Conservation (phyloP, 305 asterid genomes). For the Plantago coronopus region DNA sequence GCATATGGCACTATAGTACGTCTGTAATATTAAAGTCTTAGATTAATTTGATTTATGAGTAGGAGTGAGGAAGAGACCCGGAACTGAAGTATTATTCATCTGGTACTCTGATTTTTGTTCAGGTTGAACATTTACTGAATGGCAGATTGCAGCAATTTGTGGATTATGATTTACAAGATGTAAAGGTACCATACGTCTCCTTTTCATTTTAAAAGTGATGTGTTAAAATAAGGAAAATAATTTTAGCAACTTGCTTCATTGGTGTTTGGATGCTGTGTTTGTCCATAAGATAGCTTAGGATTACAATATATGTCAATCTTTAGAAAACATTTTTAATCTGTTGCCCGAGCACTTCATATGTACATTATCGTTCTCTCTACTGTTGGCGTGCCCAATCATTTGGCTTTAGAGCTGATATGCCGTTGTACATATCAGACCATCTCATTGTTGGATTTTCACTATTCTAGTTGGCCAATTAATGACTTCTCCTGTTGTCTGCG, state of each 20-base stretch:
- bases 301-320: neutral
- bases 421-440: neutral
- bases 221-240: neutral
- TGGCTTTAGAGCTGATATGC: neutral
- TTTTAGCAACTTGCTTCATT: neutral
- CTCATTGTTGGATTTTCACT: neutral
- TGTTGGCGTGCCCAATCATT: neutral
- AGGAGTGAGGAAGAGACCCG: conserved; percentile 1
- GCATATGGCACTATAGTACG: neutral
- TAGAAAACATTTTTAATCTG: conserved; percentile 1
- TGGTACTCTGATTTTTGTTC: conserved; percentile 26
- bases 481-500: neutral
- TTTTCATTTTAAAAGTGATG: conserved; percentile 17
- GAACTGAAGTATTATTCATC: conserved; percentile 11
- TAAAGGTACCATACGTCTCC: conserved; percentile 63
- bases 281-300: conserved; percentile 4
- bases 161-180: conserved; percentile 89
- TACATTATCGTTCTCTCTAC: neutral
- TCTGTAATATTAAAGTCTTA: no score
- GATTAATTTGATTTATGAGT: conserved; percentile 8
- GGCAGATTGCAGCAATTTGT: conserved; percentile 92
- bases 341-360: neutral
- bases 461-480: conserved; percentile 4
- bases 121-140: conserved; percentile 95
- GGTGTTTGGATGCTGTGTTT: neutral